Base-by-base conservation (phyloP, 73 alveolate species). In the Paramecium sonneborni region DNA sequence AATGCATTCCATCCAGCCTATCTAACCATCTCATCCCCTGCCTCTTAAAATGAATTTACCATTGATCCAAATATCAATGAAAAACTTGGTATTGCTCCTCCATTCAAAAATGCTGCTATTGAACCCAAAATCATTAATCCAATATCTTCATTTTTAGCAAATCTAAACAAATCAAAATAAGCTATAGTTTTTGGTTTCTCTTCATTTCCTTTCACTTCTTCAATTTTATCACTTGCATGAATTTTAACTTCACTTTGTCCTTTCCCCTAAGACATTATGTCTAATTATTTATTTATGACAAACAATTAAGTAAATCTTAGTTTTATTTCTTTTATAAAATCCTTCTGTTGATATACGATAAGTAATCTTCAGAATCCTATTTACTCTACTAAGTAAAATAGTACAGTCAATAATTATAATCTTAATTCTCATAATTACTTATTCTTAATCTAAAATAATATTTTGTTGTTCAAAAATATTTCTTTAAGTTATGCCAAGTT, bases 141-240 rank as follows among this genome's bases (percentile, higher is more conserved):
- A 28, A 48, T 85, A 85, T 85, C 92, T 85, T 30, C 15, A n/a
- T 35, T 20, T 7, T 70, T 85, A n/a, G 92, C 92, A 56, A 85
- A 85, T 34, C 92, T 46, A 28, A 85, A 52, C 14, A 85, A 67
- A 24, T 68, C 43, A 85, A 85, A 85, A 44, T 85, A 85, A 26
- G 92, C 85, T 18, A 85, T 76, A 20, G 32, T 85, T 48, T 68
- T 62, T 20, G 57, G 57, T 84, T 84, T 69, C 46, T 44, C 92
- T 44, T 84, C 70, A 32, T 84, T 84, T 30, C 35, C 82, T 8
- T 37, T 43, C 12, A 6, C 23, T 20, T 52, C 68, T 52, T 0
- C 15, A 21, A 52, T 18, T 52, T 52, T 18, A 52, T 52, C 68
- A 52, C 68, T 52, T 1, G 68, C 68, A 52, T 52, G 68, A n/a